A percentile compares a stretch with the other conserved stretches of the same genome.
Conservation (phyloP, 805 yeast genomes). For the Yarrowia deformans region DNA sequence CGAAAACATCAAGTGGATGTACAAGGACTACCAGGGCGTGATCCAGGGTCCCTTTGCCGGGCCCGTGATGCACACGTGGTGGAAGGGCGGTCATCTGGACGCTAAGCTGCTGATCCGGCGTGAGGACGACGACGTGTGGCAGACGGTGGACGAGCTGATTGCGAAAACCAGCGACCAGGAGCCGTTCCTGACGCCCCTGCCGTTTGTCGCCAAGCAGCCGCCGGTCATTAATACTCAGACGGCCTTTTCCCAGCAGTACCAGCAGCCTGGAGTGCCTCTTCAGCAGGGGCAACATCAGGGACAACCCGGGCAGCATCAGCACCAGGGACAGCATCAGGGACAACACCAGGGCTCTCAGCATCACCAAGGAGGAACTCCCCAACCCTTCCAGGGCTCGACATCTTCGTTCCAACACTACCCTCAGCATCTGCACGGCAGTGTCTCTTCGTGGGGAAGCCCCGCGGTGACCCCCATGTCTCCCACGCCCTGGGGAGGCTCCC, state of each 20-base stretch:
- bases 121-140: constrained; percentile 59
- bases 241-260: constrained; percentile 26
- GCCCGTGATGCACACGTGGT: constrained; percentile 80
- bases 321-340: not conserved
- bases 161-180: constrained; percentile 56
- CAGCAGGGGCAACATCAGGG: not conserved
- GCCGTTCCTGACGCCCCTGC: constrained; percentile 66
- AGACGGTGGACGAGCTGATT: constrained; percentile 62
- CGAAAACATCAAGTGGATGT: constrained; percentile 66
- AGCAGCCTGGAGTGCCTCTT: constrained; percentile 20
- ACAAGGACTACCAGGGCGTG: constrained; percentile 71
- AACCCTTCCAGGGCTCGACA: constrained; percentile 19
- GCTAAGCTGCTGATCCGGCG: constrained; percentile 65
- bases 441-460: constrained; percentile 29
- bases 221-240: constrained; percentile 16
- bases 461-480: constrained; percentile 34
- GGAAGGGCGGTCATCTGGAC: constrained; percentile 63
- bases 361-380: not conserved
- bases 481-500: constrained; percentile 37
- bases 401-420: constrained; percentile 28
- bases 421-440: constrained; percentile 22
- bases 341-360: not conserved
- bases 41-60: constrained; percentile 87
- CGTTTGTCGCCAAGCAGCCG: constrained; percentile 26
- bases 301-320: not conserved